A percentile compares a stretch with the other conserved stretches of the same genome.
These are phyloP conservation scores for Lepidium sativum DNA, from an alignment of 345 rosid genomes.

Conservation along the genomic window DNA sequence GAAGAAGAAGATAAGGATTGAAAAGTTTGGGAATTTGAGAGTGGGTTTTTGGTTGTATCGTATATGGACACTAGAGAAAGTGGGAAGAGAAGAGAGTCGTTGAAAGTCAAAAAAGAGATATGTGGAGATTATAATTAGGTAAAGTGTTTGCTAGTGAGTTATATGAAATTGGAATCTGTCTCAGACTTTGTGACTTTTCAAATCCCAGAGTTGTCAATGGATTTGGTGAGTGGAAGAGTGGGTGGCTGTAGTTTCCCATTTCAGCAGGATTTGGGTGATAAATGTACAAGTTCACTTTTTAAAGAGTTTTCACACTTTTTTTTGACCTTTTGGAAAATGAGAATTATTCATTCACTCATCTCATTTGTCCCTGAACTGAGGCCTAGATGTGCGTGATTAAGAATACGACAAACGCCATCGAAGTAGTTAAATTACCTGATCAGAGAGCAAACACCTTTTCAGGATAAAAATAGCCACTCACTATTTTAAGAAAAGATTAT, in stretches of 20 bases:
- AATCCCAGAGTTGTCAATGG: constrained; percentile 23
- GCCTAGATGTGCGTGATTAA: constrained; percentile 1
- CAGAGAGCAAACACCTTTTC: background rate
- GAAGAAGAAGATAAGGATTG: constrained; percentile 21
- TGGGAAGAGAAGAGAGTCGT: constrained; percentile 19
- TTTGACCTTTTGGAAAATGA: constrained; percentile 17
- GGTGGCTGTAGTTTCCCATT: constrained; percentile 26
- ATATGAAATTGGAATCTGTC: constrained; percentile 19
- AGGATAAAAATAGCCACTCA: background rate
- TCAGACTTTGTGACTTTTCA: constrained; percentile 14
- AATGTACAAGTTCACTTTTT: background rate
- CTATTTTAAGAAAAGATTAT: constrained; percentile 2
- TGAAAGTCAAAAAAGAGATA: constrained; percentile 15
- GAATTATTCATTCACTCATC: constrained; percentile 19
- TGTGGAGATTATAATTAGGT: constrained; percentile 15
- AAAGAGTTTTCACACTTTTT: constrained; percentile 8
- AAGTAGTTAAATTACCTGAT: constrained; percentile 17
- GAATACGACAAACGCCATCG: background rate
- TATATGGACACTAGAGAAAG: background rate
- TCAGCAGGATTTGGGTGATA: constrained; percentile 14
- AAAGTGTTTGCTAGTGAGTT: constrained; percentile 12
- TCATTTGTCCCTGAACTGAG: background rate
- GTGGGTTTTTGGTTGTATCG: constrained; percentile 23
- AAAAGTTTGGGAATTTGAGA: background rate
- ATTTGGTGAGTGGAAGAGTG: constrained; percentile 31